Conservation (phyloP, 495 filamentous ascomycete species). For the Chaetomidium leptoderma region DNA sequence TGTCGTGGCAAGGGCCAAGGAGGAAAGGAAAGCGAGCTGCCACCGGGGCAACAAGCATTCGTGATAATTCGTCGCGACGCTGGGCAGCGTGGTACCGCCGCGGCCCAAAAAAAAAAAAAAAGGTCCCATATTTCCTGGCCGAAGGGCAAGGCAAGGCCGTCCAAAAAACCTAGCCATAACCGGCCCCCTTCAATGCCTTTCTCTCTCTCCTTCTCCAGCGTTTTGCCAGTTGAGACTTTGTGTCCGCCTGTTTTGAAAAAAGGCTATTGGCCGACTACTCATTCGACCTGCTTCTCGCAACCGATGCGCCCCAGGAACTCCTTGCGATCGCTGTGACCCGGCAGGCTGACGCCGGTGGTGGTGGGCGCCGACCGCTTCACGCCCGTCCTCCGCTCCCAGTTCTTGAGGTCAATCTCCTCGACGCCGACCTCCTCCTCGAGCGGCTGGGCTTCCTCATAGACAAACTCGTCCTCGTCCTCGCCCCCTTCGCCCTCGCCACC, state of each 20-base stretch:
- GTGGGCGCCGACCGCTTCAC: constrained; percentile 38
- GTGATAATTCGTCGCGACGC: neutral
- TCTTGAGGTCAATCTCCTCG: constrained; percentile 54
- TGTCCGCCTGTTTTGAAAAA: neutral
- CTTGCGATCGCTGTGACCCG: constrained; percentile 67
- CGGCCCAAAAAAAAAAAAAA: too few relatives aligned
- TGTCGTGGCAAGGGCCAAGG: neutral
- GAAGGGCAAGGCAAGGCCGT: too few relatives aligned
- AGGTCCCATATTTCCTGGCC: too few relatives aligned
- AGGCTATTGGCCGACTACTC: constrained; percentile 16
- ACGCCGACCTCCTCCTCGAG: constrained; percentile 65
- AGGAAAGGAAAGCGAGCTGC: neutral
- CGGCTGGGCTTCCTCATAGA: constrained; percentile 46
- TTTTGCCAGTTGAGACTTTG: too few relatives aligned
- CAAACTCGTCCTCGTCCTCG: constrained; percentile 48
- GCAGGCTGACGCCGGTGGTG: constrained; percentile 54
- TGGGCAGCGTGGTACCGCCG: neutral
- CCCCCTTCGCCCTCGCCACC: constrained; percentile 57
- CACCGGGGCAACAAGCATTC: neutral
- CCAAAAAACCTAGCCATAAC: neutral
- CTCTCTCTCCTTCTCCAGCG: neutral
- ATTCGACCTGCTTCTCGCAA: constrained; percentile 63
- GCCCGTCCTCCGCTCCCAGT: constrained; percentile 46
- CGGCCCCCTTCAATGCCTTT: neutral
- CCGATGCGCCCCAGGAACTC: constrained; percentile 69